Evolutionary conservation across 257 asterid species (phyloP), one percentile per base, ranked within the genome.

Genomic region (Knoxia roxburghii): DNA sequence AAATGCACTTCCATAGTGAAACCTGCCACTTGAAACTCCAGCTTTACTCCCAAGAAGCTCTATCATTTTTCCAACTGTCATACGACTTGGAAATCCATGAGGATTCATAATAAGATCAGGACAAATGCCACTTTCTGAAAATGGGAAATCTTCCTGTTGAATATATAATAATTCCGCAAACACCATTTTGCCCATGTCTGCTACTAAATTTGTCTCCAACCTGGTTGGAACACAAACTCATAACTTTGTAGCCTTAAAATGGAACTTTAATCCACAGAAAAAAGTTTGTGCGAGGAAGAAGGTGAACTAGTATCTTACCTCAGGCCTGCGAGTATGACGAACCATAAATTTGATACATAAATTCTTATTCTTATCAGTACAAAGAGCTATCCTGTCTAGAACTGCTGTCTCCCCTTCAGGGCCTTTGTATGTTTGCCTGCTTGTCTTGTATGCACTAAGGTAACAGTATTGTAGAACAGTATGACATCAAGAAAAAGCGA

Each of bases 41-140:
- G n/a, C n/a, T n/a, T n/a, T n/a, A n/a, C n/a, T n/a, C n/a, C n/a
- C n/a, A n/a, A n/a, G n/a, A n/a, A 93, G 96, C 77, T 93, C 99
- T 63, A 93, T 85, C 97, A 93, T 90, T 81, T 93, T 93, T 58
- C 99, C 99, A 18, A 93, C 97, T 32, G 99, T 93, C 99, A 93
- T 93, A 67, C 97, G 99, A 72, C 97, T 93, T 1, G 99, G 99
- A 85, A 86, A 93, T 74, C 97, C 99, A 78, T 93, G 99, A 73
- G 97, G 99, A 81, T 93, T 93, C 99, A 93, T 93, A 78, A 93
- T 90, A 67, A 93, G 81, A 81, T 93, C 97, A n/a, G 99, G 99
- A 77, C 97, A 90, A 69, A 90, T 81, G 77, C 99, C 99, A 61
- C 95, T 95, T 74, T 93, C 99, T 54, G 96, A 87, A 67, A 93